A percentile compares a stretch with the other conserved stretches of the same genome.
phyloP scores from a whole-genome alignment of 331 rosid genomes.

The Rosa hybrid region DNA sequence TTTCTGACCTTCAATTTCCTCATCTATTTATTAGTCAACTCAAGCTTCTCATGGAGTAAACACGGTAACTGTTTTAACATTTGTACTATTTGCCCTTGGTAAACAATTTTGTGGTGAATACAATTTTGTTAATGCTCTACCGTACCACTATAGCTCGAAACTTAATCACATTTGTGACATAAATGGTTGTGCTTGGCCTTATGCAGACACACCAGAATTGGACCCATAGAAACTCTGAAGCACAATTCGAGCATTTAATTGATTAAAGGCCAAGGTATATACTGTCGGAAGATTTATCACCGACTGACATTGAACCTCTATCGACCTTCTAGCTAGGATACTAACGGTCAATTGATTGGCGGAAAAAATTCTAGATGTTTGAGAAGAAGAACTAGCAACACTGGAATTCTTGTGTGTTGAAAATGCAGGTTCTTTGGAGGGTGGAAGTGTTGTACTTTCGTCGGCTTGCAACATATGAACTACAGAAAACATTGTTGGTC shows the following conservation, averaged over 20 bases:
- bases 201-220: background rate
- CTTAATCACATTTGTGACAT: background rate
- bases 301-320: background rate
- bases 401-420: background rate
- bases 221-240: background rate
- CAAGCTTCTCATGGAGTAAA: too few species aligned
- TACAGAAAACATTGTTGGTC: background rate
- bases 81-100: too few species aligned
- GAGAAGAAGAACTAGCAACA: background rate
- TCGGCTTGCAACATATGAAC: background rate
- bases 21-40: too few species aligned
- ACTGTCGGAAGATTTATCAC: background rate
- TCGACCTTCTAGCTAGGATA: background rate
- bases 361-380: background rate
- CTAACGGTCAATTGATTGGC: background rate
- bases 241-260: background rate
- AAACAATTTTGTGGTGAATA: background rate
- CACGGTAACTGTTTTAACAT: background rate
- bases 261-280: too few species aligned
- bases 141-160: background rate
- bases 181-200: background rate
- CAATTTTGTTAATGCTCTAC: background rate
- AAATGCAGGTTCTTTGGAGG: slow-evolving; percentile 10
- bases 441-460: background rate
- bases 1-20: too few species aligned